Base-by-base conservation (phyloP, 2,329 filamentous ascomycete species). In the Lachnellula suecica region DNA sequence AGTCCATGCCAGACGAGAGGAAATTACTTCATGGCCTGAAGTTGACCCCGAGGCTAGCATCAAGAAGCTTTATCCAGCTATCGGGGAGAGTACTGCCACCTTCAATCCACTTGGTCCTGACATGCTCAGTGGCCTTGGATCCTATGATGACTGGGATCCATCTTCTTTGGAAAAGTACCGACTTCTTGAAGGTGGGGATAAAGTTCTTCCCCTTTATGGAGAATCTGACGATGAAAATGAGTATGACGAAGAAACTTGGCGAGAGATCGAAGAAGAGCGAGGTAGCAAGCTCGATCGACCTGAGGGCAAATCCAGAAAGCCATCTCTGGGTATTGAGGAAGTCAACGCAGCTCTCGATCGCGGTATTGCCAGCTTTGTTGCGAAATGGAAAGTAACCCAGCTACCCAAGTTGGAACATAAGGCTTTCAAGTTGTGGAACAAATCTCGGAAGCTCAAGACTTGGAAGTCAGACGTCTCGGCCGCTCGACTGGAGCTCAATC, bases 401-500 rank as follows among this genome's bases (percentile, higher is more conserved):
- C 72, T 82, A 6, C 79, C 82, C 0, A 79, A 74, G 47, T 71
- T 81, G 13, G 71, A 82, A 51, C 67, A 66, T 4, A 83, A 77
- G 52, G 87, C 87, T 0, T 78, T 81, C 63, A 68, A 65, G 3
- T 59, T 87, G 2, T 95, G 89, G 90, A 65, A 67, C 22, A 69
- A 75, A 35, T 81, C 81, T 25, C 80, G 75, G 46, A 73, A 71
- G 9, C 65, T 68, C 38, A 29, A 68, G 56, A 61, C 68, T 66
- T 59, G 71, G 27, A 67, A 70, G 11, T 51, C 56, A 1, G 70
- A 78, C 23, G 76, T 85, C 17, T 65, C 71, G 1, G 59, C 63
- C 7, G 73, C 79, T n/a, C 70, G 72, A 9, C 63, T 62, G 5
- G 63, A 72, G 4, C 73, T 82, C 9, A 65, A 71, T 4, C 63